These are phyloP conservation scores for Candida berthetii DNA, from an alignment of 805 yeast genomes.

Conservation along the genomic window DNA sequence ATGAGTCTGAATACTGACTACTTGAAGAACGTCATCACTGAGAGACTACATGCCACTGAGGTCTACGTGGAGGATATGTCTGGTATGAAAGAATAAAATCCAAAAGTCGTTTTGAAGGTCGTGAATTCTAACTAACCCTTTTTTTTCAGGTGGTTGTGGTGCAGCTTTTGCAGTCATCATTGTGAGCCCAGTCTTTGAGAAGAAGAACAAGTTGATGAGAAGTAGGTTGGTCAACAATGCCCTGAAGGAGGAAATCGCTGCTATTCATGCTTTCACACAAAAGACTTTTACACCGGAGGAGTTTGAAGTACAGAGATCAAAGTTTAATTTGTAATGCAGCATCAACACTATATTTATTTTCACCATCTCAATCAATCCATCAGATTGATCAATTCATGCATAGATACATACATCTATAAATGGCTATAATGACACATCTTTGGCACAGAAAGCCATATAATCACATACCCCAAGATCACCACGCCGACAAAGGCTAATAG, in stretches of 20 bases:
- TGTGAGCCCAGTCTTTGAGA: constrained; percentile 64
- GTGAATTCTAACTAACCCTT: no score
- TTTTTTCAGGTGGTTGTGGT: constrained; percentile 80
- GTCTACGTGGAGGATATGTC: constrained; percentile 74
- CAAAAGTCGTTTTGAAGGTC: no score
- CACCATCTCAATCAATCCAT: neutral
- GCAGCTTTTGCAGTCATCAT: constrained; percentile 94
- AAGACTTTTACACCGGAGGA: constrained; percentile 86
- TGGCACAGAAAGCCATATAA: constrained; percentile 3
- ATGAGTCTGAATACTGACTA: constrained; percentile 24
- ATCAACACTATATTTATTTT: no score
- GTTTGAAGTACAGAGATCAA: constrained; percentile 42
- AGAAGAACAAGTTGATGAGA: constrained; percentile 80
- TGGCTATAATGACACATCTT: neutral
- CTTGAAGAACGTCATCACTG: constrained; percentile 43
- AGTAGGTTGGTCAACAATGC: constrained; percentile 80
- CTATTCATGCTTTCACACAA: constrained; percentile 94
- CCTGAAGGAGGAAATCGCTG: constrained; percentile 76
- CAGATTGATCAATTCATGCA: no score
- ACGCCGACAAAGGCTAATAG: constrained; percentile 16
- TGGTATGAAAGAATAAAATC: constrained; percentile 4
- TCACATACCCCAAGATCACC: constrained; percentile 5
- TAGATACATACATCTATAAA: no score
- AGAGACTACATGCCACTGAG: constrained; percentile 52
- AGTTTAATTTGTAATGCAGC: constrained; percentile 11